Evolutionary conservation across 495 filamentous ascomycete species (phyloP), one percentile per base, ranked within the genome.

Genomic region (Aspergillus hancockii): DNA sequence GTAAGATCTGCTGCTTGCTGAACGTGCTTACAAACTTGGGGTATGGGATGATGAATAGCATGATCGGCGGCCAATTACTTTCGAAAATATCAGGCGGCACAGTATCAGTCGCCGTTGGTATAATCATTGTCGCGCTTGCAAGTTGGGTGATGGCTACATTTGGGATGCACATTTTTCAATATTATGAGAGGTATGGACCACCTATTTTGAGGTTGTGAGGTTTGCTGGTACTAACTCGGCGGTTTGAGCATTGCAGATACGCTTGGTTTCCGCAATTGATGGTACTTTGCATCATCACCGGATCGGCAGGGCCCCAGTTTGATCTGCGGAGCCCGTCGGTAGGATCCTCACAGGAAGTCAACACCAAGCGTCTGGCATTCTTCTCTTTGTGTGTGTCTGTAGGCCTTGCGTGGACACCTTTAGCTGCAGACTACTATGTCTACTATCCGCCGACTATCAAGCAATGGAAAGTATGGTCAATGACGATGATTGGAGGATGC

Each of bases 21-120:
- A 91, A 91, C 57, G 75, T 92, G 13, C 81, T 91, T 45, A 81
- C 89, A 32, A 81, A 89, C 66, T 61, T 91, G 28, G 89, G 88
- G 4, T 92, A 90, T 58, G 76, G 80, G 41, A 82, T 90, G 72
- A 81, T 92, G 60, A 82, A 84, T 63, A 81, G 77, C 49, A 70
- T 78, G 51, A 66, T 85, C 49, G 76, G 80, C 52, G 76, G 84
- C 21, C 75, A 86, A 64, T 69, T 89, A 52, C 63, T 88, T 34
- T 84, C 80, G 22, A 80, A 75, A n/a, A 69, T 92, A 18, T 75
- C 77, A 16, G 82, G 82, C 31, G 84, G 79, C 8, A 74, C 65
- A 32, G 74, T 91, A 58, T 83, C 83, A 0, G 81, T 91, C 13
- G 73, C 84, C 4, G 85, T 90, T 41, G 90, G 90, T 7, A 89